Conservation (phyloP, 495 filamentous ascomycete genomes). For the Aspergillus cavernicola region DNA sequence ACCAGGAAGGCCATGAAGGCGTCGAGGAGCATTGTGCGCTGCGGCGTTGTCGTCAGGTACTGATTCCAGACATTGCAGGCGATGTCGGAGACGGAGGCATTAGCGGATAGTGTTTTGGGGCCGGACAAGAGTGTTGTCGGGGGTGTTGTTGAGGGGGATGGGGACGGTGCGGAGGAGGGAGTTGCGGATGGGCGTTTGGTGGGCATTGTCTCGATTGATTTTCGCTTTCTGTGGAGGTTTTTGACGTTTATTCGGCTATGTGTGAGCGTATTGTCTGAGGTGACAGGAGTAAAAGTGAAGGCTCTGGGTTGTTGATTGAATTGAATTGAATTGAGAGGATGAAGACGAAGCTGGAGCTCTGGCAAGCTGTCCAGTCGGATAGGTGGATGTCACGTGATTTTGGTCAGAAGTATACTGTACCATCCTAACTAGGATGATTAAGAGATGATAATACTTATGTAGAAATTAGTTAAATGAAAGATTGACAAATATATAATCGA, state of each 20-base stretch:
- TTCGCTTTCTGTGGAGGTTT: not conserved
- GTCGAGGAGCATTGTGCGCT: constrained; percentile 90
- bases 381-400: constrained; percentile 6
- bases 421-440: too few relatives aligned
- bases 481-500: too few relatives aligned
- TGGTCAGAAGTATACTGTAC: not conserved
- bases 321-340: not conserved
- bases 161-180: constrained; percentile 22
- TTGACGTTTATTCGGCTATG: not conserved
- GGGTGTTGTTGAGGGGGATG: constrained; percentile 24
- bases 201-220: constrained; percentile 35
- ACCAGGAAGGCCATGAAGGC: constrained; percentile 89
- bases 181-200: constrained; percentile 47
- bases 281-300: not conserved
- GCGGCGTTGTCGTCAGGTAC: constrained; percentile 75
- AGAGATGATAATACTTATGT: too few relatives aligned
- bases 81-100: constrained; percentile 51
- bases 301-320: not conserved
- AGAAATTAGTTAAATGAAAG: too few relatives aligned
- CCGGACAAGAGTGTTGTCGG: constrained; percentile 44
- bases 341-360: not conserved
- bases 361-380: constrained; percentile 14
- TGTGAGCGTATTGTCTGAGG: not conserved
- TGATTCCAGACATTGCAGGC: constrained; percentile 60
- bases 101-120: constrained; percentile 35